These are phyloP conservation scores for Didymella exigua DNA, from an alignment of 2,329 filamentous ascomycete species.

Conservation along the genomic window DNA sequence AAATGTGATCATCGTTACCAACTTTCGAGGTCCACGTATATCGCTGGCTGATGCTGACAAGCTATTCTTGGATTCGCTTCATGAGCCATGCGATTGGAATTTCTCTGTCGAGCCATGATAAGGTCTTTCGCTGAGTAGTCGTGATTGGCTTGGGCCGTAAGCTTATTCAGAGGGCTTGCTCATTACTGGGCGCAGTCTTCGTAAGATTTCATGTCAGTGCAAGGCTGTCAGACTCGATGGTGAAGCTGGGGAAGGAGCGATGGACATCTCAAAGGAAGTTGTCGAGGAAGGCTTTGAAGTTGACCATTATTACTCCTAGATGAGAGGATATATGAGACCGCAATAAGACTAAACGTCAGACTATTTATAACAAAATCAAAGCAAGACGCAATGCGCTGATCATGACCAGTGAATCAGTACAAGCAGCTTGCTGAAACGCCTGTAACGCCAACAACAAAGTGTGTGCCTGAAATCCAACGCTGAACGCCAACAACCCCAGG, in stretches of 20 bases:
- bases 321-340: slow-evolving; percentile 5
- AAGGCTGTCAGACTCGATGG: neutral
- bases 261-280: neutral
- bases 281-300: slow-evolving; percentile 7
- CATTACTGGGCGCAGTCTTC: neutral
- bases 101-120: neutral
- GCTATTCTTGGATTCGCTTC: neutral
- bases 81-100: neutral
- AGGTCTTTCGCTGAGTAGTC: neutral
- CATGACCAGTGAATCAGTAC: slow-evolving; percentile 11
- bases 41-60: slow-evolving; percentile 1
- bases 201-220: neutral
- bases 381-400: slow-evolving; percentile 1
- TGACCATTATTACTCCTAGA: slow-evolving; percentile 23
- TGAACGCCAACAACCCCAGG: slow-evolving; percentile 38
- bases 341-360: slow-evolving; percentile 9
- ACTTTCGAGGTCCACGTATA: neutral
- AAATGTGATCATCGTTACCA: neutral
- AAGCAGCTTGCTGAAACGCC: neutral
- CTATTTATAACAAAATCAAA: slow-evolving; percentile 5
- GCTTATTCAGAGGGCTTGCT: neutral
- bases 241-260: neutral
- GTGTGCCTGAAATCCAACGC: slow-evolving; percentile 10
- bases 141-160: neutral
- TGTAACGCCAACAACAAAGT: slow-evolving; percentile 16